Evolutionary conservation across 371 early-diverging fungal species (phyloP).

Genomic region (Cokeromyces recurvatus): DNA sequence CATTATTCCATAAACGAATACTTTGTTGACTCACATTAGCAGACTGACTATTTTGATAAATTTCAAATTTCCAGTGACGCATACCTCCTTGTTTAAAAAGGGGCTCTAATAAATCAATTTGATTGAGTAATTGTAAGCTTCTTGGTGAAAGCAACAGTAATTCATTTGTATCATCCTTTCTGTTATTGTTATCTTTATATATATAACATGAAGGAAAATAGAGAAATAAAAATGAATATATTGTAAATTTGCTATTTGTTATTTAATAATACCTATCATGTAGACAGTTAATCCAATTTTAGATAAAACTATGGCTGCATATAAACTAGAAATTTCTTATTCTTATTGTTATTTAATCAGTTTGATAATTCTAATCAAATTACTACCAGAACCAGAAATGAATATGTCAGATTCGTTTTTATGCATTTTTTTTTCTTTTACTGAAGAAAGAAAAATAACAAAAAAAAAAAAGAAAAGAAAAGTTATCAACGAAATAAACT

Average conservation of each 20-base stretch:
- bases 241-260: no score
- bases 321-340: slow-evolving; percentile 21
- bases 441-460: no score
- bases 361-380: not conserved
- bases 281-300: slow-evolving; percentile 14
- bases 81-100: slow-evolving; percentile 22
- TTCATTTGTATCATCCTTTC: slow-evolving; percentile 13
- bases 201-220: no score
- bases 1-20: slow-evolving; percentile 31
- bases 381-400: slow-evolving; percentile 40
- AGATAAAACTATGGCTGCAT: slow-evolving; percentile 32
- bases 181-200: not conserved
- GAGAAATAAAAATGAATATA: no score
- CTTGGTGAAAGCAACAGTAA: slow-evolving; percentile 32
- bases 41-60: slow-evolving; percentile 9
- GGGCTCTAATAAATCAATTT: slow-evolving; percentile 15
- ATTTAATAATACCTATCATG: no score
- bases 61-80: slow-evolving; percentile 28
- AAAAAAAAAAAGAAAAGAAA: slow-evolving; percentile 14
- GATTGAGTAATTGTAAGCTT: slow-evolving; percentile 26
- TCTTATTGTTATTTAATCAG: no score
- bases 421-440: no score
- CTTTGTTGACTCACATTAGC: not conserved
- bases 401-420: slow-evolving; percentile 27
- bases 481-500: slow-evolving; percentile 1